phyloP scores from a whole-genome alignment of 1,139 yeast species.

The Candida pseudoviswanathii region DNA sequence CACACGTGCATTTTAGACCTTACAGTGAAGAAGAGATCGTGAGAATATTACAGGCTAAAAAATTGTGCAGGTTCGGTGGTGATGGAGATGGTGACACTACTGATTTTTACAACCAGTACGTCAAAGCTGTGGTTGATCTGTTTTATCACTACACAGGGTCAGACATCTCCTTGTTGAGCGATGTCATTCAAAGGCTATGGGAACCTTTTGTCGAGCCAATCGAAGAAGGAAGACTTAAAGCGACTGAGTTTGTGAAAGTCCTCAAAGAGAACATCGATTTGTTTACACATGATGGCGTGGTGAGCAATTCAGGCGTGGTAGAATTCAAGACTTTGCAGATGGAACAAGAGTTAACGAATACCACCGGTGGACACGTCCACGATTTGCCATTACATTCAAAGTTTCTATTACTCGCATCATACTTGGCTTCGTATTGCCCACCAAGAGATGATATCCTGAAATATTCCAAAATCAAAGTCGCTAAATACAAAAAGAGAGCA shows the following conservation, averaged over 20 bases:
- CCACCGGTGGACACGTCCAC: conserved; percentile 20
- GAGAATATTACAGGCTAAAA: conserved; percentile 33
- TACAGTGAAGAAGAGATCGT: conserved; percentile 46
- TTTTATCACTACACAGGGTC: conserved; percentile 57
- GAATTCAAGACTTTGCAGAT: conserved; percentile 28
- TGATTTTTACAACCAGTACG: conserved; percentile 51
- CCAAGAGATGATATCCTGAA: conserved; percentile 59
- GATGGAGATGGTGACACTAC: conserved; percentile 26
- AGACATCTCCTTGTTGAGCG: conserved; percentile 45
- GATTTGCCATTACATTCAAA: conserved; percentile 61
- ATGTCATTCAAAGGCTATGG: conserved; percentile 53
- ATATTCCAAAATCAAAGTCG: conserved; percentile 61
- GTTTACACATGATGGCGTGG: conserved; percentile 43
- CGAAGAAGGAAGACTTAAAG: conserved; percentile 27
- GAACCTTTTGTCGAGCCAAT: conserved; percentile 49
- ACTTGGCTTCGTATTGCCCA: conserved; percentile 67
- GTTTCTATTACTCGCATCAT: conserved; percentile 65
- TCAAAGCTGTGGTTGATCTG: conserved; percentile 54
- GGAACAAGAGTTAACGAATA: conserved; percentile 17
- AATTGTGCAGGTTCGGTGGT: conserved; percentile 28
- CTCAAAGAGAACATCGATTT: conserved; percentile 46
- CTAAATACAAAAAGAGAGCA: conserved; percentile 39
- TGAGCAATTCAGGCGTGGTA: conserved; percentile 34
- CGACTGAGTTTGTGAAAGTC: conserved; percentile 47
- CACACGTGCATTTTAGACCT: conserved; percentile 50